A percentile compares a stretch with the other conserved stretches of the same genome.
Conservation (phyloP, 1,284 basidiomycete genomes). For the Phlebopus sp. region DNA sequence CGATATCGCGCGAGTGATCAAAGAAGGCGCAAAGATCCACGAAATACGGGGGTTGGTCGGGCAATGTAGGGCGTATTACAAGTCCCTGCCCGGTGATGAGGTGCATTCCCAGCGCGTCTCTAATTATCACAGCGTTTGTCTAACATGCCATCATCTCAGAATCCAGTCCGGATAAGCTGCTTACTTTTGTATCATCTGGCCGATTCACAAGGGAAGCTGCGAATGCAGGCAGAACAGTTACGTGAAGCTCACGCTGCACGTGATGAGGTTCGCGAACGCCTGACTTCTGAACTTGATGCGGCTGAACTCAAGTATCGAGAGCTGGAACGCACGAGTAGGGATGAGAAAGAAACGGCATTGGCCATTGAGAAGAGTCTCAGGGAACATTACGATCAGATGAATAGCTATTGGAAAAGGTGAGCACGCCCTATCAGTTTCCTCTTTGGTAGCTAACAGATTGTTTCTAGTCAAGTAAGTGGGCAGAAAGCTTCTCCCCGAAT, state of each 20-base stretch:
- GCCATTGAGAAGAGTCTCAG: slow-evolving; percentile 35
- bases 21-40: slow-evolving; percentile 34
- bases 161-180: slow-evolving; percentile 32
- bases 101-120: slow-evolving; percentile 21
- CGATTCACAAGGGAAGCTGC: slow-evolving; percentile 30
- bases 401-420: slow-evolving; percentile 39
- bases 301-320: slow-evolving; percentile 26
- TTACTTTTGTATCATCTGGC: slow-evolving; percentile 31
- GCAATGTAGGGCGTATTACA: slow-evolving; percentile 37
- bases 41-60: slow-evolving; percentile 38
- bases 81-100: slow-evolving; percentile 35
- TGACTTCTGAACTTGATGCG: slow-evolving; percentile 28
- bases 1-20: slow-evolving; percentile 37
- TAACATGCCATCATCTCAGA: slow-evolving; percentile 17
- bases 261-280: slow-evolving; percentile 29
- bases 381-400: slow-evolving; percentile 35
- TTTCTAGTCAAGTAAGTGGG: slow-evolving; percentile 39
- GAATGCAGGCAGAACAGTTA: slow-evolving; percentile 26
- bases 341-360: slow-evolving; percentile 38
- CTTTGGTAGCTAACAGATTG: slow-evolving; percentile 12
- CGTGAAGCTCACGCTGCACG: slow-evolving; percentile 22
- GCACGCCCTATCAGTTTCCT: slow-evolving; percentile 13
- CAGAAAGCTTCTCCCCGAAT: background rate
- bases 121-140: slow-evolving; percentile 7
- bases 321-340: slow-evolving; percentile 27